A percentile compares a stretch with the other conserved stretches of the same genome.
Evolutionary conservation across 805 yeast species (phyloP).

Genomic region (Hanseniaspora hatyaiensis): DNA sequence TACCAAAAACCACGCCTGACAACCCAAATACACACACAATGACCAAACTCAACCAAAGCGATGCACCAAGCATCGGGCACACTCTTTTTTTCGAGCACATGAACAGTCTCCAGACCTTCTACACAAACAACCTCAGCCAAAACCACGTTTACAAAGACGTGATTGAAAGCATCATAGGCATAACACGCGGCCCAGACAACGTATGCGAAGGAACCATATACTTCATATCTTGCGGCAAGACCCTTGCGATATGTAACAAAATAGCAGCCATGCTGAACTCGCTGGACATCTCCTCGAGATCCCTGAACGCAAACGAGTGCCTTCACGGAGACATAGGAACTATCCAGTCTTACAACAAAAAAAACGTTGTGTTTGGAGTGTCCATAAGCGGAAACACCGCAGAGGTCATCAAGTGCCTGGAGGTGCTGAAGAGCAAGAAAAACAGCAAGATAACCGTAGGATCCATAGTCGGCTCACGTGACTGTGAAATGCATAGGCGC

Average conservation of each 20-base stretch:
- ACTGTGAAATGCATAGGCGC: background rate
- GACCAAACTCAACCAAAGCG: no score
- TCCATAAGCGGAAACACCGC: conserved; percentile 78
- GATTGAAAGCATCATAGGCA: conserved; percentile 34
- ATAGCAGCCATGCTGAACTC: conserved; percentile 75
- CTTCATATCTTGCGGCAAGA: conserved; percentile 75
- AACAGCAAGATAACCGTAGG: background rate
- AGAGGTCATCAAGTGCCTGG: conserved; percentile 41
- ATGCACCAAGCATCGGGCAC: background rate
- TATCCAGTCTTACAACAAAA: conserved; percentile 35
- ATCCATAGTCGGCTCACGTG: background rate
- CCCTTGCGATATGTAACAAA: conserved; percentile 66
- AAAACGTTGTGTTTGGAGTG: conserved; percentile 51
- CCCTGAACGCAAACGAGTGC: conserved; percentile 77
- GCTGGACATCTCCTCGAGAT: conserved; percentile 53
- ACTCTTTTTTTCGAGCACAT: background rate
- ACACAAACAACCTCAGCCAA: conserved; percentile 1
- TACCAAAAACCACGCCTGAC: background rate
- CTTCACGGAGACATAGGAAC: conserved; percentile 82
- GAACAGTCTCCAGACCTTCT: background rate
- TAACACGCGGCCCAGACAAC: background rate
- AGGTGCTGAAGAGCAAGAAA: background rate
- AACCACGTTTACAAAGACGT: conserved; percentile 33
- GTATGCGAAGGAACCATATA: conserved; percentile 52
- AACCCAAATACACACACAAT: background rate